Conservation (phyloP, 352 stramenopile genomes). For the Globisporangium camurandrum region DNA sequence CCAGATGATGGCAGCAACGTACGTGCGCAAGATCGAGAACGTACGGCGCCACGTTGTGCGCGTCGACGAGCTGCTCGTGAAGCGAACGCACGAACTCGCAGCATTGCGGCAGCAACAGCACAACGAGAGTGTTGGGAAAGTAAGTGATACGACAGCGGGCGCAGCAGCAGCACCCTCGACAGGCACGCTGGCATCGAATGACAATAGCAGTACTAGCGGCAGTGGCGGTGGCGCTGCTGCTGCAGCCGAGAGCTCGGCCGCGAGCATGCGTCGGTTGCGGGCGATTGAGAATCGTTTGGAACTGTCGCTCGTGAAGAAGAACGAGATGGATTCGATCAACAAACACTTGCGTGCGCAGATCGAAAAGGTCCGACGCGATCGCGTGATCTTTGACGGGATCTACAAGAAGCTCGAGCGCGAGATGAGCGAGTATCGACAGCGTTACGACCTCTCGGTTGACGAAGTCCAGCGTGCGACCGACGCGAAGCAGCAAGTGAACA, state of each 20-base stretch:
- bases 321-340: slow-evolving; percentile 77
- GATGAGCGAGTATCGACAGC: slow-evolving; percentile 36
- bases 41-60: slow-evolving; percentile 32
- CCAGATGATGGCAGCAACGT: slow-evolving; percentile 38
- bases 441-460: slow-evolving; percentile 32
- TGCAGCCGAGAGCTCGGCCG: slow-evolving; percentile 30
- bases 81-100: slow-evolving; percentile 42
- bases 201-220: slow-evolving; percentile 1
- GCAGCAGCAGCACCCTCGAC: slow-evolving; percentile 9
- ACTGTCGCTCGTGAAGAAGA: slow-evolving; percentile 69
- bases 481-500: slow-evolving; percentile 33
- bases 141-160: too few species aligned
- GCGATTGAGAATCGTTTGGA: slow-evolving; percentile 70
- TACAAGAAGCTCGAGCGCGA: slow-evolving; percentile 84
- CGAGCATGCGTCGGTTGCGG: slow-evolving; percentile 35
- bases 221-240: neutral
- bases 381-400: slow-evolving; percentile 74
- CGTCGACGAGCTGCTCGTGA: slow-evolving; percentile 36
- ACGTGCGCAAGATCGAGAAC: slow-evolving; percentile 38
- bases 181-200: slow-evolving; percentile 2
- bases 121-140: too few species aligned
- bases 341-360: slow-evolving; percentile 67
- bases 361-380: slow-evolving; percentile 58
- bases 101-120: slow-evolving; percentile 21
- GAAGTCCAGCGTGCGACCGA: slow-evolving; percentile 39